Evolutionary conservation across 2,329 filamentous ascomycete species (phyloP), one percentile per base, ranked within the genome.

Genomic region (Stagonosporopsis vannaccii): DNA sequence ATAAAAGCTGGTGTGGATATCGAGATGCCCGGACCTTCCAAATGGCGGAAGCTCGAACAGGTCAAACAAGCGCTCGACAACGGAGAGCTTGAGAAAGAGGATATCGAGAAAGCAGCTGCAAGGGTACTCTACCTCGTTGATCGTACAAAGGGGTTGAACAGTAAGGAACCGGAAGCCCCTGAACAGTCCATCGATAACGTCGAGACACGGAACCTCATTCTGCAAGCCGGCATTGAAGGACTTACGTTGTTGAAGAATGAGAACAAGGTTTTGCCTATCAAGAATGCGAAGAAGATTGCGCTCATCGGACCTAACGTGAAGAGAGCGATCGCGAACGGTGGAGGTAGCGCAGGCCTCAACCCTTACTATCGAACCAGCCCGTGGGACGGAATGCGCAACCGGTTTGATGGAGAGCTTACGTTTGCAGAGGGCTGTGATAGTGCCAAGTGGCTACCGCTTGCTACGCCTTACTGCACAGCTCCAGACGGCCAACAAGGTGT

Each of bases 301-400:
- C 81, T 89, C 56, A 88, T 90, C 47, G 87, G 87, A 0, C 87
- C 87, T 1, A 89, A 90, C 59, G 86, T 86, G 19, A 87, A 88
- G 69, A 79, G 86, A 51, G 84, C 87, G 0, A 88, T 90, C 60
- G 86, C 85, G n/a, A 85, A 84, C 15, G 87, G 87, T 45, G 87
- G 87, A 36, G 87, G 87, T 45, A 89, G 87, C 66, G 87, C 87
- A 17, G 87, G 85, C 60, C 75, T 90, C 43, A 89, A 89, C 68
- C 86, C 87, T 0, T 89, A 90, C 72, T 90, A 90, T 72, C 86
- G 80, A 61, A 87, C 85, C 2, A 79, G 87, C 9, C 87, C 87
- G 0, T 80, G 87, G 46, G 85, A 88, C 40, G 87, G 86, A 63
- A 87, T 89, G 57, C 81, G 78, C 35, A 78, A 79, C 25, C 78